Percentiles rank a stretch among this genome's conserved stretches.
Conservation (phyloP, 2,329 filamentous ascomycete species). For the Diaporthe sp. region DNA sequence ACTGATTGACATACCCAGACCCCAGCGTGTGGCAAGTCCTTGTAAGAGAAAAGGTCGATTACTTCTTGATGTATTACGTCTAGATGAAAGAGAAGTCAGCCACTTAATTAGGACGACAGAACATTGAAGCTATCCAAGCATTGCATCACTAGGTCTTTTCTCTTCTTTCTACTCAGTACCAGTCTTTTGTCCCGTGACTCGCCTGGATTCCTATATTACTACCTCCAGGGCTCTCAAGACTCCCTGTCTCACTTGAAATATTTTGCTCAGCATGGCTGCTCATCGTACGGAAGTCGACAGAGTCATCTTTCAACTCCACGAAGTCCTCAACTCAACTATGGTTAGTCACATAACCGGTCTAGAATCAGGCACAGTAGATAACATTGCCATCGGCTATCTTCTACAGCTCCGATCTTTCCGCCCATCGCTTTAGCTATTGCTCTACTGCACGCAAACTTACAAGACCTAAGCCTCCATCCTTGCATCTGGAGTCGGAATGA, state of each 20-base stretch:
- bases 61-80: too few relatives aligned
- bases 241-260: neutral
- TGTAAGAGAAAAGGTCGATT: too few relatives aligned
- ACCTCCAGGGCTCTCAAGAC: neutral
- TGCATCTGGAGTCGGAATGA: too few relatives aligned
- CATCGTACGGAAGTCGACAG: neutral
- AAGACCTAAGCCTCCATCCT: neutral
- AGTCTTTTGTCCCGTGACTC: too few relatives aligned
- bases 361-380: neutral
- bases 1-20: too few relatives aligned
- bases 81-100: too few relatives aligned
- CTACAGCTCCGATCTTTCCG: neutral
- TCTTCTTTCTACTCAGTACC: too few relatives aligned
- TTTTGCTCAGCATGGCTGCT: neutral
- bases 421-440: neutral
- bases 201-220: neutral
- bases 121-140: too few relatives aligned
- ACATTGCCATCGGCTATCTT: neutral
- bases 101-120: too few relatives aligned
- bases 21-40: too few relatives aligned
- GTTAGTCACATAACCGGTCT: neutral
- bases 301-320: neutral
- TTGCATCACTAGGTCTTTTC: too few relatives aligned
- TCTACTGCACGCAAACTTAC: neutral
- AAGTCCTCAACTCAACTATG: neutral